A percentile compares a stretch with the other conserved stretches of the same genome.
Conservation (phyloP, 23 red algal species). For the Pyropia yezoensis region DNA sequence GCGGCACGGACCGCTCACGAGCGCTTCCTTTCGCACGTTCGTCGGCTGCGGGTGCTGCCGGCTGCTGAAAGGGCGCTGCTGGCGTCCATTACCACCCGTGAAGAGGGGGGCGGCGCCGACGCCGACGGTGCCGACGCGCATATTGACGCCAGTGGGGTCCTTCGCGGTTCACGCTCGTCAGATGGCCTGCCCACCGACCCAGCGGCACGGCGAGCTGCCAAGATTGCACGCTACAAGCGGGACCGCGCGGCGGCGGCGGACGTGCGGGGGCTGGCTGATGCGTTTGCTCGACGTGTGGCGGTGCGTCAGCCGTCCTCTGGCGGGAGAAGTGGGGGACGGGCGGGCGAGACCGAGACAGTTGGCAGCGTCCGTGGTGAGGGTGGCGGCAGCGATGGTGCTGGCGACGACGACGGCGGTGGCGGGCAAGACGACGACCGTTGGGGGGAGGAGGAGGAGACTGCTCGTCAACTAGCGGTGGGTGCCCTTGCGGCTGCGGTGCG, state of each 20-base stretch:
- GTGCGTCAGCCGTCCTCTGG: too few relatives aligned
- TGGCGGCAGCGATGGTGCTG: slow-evolving; percentile 4
- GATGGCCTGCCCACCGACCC: not conserved
- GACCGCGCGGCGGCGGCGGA: slow-evolving; percentile 26
- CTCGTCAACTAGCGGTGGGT: slow-evolving; percentile 12
- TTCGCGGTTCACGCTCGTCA: too few relatives aligned
- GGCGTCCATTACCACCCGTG: not conserved
- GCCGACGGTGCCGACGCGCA: slow-evolving; percentile 9
- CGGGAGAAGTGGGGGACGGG: too few relatives aligned
- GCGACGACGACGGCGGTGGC: not conserved
- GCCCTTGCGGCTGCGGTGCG: slow-evolving; percentile 28
- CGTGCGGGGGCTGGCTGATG: slow-evolving; percentile 17
- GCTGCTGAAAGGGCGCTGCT: slow-evolving; percentile 12
- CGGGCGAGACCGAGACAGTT: not conserved
- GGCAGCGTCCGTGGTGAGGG: not conserved
- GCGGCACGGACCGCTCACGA: slow-evolving; percentile 4
- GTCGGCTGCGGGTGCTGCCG: slow-evolving; percentile 15
- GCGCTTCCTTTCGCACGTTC: slow-evolving; percentile 23
- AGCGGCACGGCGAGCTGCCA: slow-evolving; percentile 27
- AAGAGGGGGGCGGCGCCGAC: not conserved
- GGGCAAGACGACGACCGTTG: not conserved
- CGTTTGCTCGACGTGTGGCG: slow-evolving; percentile 1
- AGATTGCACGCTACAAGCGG: slow-evolving; percentile 35
- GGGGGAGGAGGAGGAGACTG: slow-evolving; percentile 19
- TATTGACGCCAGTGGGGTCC: not conserved